Conservation (phyloP, 2,329 filamentous ascomycete species). For the Cladosporium phlei region DNA sequence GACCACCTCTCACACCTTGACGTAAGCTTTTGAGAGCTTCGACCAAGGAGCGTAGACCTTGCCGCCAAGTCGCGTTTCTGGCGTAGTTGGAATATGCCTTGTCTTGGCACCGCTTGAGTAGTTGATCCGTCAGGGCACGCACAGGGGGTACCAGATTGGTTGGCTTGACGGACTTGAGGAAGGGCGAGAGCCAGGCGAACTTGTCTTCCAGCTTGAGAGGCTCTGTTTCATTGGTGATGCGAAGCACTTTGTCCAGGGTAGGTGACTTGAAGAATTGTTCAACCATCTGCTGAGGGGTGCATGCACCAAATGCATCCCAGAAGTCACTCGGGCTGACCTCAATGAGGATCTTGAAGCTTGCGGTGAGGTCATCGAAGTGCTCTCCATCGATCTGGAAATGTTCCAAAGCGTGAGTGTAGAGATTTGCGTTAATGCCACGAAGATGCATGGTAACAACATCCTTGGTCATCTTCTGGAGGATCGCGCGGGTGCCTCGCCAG, state of each 20-base stretch:
- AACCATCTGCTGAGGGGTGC: slow-evolving; percentile 73
- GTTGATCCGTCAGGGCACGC: slow-evolving; percentile 68
- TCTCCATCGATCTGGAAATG: slow-evolving; percentile 51
- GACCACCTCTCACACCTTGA: slow-evolving; percentile 23
- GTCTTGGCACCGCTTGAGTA: slow-evolving; percentile 63
- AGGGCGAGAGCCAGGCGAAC: slow-evolving; percentile 72
- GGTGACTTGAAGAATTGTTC: slow-evolving; percentile 77
- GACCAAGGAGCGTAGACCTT: slow-evolving; percentile 46
- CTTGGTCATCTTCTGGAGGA: slow-evolving; percentile 69
- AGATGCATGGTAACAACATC: slow-evolving; percentile 73
- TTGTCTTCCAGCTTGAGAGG: slow-evolving; percentile 53
- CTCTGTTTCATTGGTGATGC: slow-evolving; percentile 50
- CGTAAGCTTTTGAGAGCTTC: slow-evolving; percentile 21
- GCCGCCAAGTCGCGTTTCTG: slow-evolving; percentile 57
- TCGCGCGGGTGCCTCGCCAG: slow-evolving; percentile 71
- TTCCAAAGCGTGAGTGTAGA: slow-evolving; percentile 57
- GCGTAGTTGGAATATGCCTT: slow-evolving; percentile 53
- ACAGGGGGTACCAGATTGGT: slow-evolving; percentile 75
- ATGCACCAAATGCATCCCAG: slow-evolving; percentile 81
- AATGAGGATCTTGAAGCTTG: slow-evolving; percentile 65
- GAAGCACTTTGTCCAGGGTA: slow-evolving; percentile 58
- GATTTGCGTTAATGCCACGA: slow-evolving; percentile 69
- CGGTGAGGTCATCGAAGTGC: slow-evolving; percentile 64
- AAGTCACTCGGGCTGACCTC: slow-evolving; percentile 73
- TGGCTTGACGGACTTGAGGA: slow-evolving; percentile 71